phyloP scores from a whole-genome alignment of 2,329 filamentous ascomycete species.

The Camptophora hylomeconis region DNA sequence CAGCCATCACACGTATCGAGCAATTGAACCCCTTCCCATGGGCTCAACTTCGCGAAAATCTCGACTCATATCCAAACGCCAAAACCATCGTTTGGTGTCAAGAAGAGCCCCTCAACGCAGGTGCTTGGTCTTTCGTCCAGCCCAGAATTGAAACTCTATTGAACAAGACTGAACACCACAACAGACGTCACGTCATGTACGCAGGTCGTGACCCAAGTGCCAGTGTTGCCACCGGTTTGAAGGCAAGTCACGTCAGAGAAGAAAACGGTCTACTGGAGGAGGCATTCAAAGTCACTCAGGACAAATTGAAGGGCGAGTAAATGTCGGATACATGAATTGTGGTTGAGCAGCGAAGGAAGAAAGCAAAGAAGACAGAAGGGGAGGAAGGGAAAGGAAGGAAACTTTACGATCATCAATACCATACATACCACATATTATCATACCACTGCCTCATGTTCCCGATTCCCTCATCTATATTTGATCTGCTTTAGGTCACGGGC shows the following conservation, averaged over 20 bases:
- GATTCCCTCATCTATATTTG: too few relatives aligned
- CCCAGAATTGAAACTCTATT: constrained; percentile 92
- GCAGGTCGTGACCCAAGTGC: constrained; percentile 88
- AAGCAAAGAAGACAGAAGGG: too few relatives aligned
- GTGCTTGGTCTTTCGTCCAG: constrained; percentile 94
- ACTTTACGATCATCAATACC: too few relatives aligned
- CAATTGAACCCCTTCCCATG: constrained; percentile 99
- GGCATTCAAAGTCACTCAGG: constrained; percentile 51
- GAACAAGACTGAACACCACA: constrained; percentile 83
- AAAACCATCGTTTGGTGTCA: constrained; percentile 96
- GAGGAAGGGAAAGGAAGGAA: too few relatives aligned
- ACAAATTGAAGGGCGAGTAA: constrained; percentile 46
- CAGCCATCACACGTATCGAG: constrained; percentile 89
- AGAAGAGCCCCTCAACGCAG: constrained; percentile 94
- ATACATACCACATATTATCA: too few relatives aligned
- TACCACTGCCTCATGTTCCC: too few relatives aligned
- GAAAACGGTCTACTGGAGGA: constrained; percentile 68
- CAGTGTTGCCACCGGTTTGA: constrained; percentile 84
- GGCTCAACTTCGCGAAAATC: constrained; percentile 90
- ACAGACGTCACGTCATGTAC: constrained; percentile 93
- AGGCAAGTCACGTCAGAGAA: constrained; percentile 79
- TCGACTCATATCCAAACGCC: constrained; percentile 93
- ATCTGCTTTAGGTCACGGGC: too few relatives aligned
- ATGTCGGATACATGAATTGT: too few relatives aligned
- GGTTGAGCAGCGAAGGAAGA: too few relatives aligned